These are phyloP conservation scores for Chrysoporthe deuterocubensis DNA, from an alignment of 2,329 filamentous ascomycete genomes.

Conservation along the genomic window DNA sequence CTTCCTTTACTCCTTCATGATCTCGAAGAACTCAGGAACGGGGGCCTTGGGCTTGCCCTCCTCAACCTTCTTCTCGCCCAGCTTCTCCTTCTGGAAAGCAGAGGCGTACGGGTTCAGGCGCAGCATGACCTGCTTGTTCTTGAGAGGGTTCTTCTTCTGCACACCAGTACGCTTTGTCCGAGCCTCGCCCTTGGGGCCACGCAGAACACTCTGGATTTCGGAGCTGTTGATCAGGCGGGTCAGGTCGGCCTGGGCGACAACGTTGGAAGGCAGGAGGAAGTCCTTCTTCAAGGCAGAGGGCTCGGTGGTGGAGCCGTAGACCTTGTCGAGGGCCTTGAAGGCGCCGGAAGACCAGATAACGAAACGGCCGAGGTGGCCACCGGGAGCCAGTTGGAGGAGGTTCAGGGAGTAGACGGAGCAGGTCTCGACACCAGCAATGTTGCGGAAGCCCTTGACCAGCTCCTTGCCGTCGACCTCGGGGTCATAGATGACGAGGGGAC, in stretches of 20 bases:
- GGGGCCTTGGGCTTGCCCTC: constrained; percentile 33
- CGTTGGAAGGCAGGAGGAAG: constrained; percentile 92
- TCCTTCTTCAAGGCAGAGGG: constrained; percentile 96
- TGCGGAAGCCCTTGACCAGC: constrained; percentile 93
- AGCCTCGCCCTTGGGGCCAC: constrained; percentile 86
- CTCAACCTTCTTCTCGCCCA: constrained; percentile 67
- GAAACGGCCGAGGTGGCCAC: constrained; percentile 98
- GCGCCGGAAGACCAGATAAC: constrained; percentile 98
- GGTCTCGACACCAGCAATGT: constrained; percentile 98
- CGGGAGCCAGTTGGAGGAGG: constrained; percentile 98
- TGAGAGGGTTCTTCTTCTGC: constrained; percentile 99
- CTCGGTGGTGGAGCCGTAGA: constrained; percentile 93
- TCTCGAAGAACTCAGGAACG: constrained; percentile 34
- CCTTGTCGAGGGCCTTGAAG: constrained; percentile 93
- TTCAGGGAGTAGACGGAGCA: constrained; percentile 92
- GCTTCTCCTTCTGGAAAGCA: constrained; percentile 84
- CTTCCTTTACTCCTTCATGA: constrained; percentile 33
- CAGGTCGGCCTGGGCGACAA: constrained; percentile 93
- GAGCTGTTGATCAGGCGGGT: constrained; percentile 98
- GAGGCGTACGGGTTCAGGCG: constrained; percentile 98
- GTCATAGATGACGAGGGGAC: constrained; percentile 97
- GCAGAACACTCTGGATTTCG: constrained; percentile 95
- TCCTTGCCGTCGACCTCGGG: constrained; percentile 94
- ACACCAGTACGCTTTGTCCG: constrained; percentile 87
- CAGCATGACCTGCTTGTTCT: constrained; percentile 98